Evolutionary conservation across 345 rosid species (phyloP), one percentile per base, ranked within the genome.

Genomic region (Dovyalis caffra): DNA sequence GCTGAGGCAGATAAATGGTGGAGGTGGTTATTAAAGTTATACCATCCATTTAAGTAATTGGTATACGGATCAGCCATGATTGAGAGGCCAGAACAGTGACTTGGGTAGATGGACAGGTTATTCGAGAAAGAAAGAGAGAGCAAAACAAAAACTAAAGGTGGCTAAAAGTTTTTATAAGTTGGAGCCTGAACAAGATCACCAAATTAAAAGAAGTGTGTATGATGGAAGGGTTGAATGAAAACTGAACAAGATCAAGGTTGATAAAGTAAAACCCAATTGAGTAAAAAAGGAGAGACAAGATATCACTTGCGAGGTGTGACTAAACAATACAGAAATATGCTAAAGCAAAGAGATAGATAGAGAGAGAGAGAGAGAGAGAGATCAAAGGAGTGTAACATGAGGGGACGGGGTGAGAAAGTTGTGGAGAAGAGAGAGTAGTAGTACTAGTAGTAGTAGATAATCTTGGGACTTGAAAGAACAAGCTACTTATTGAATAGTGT

Each of bases 51-150:
- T 77, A 82, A 82, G 86, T 79, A 74, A 81, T 82, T 83, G 58
- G 81, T 83, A 80, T 77, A 83, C 45, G 95, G 95, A 83, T 91
- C 87, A 76, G 90, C 83, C 97, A 88, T 90, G 81, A 79, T 74
- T 70, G 80, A 62, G 73, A 71, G 75, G 70, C 62, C 40, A 33
- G 76, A 75, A 51, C 38, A 49, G 76, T 69, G 58, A 9, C 60
- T 16, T 31, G 57, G 76, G 57, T 66, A 78, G 73, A 71, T 64
- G 79, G 76, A 63, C 67, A 74, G 73, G 76, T 53, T 76, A 70
- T 70, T 69, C 68, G 74, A 68, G 51, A 64, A 35, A 68, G 65
- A 37, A 76, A 77, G 74, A 51, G 14, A 69, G 66, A 58, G 69
- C 56, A 71, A 66, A 47, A 35, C 43, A 49, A 18, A 25, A 74